A percentile compares a stretch with the other conserved stretches of the same genome.
phyloP scores from a whole-genome alignment of 768 basidiomycete genomes.

The Suillus plorans region DNA sequence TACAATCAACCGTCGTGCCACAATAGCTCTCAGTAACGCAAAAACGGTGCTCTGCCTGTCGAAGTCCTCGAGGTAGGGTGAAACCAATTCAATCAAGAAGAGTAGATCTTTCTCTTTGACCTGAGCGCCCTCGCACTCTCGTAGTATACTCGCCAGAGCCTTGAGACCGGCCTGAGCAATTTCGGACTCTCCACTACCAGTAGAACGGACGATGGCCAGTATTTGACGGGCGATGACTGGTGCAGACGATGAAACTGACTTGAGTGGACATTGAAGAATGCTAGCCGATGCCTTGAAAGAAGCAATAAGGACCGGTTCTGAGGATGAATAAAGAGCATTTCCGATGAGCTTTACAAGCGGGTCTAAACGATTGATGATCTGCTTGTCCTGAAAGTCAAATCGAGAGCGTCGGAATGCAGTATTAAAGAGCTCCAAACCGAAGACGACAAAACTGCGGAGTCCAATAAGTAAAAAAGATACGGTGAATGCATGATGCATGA shows the following conservation, averaged over 20 bases:
- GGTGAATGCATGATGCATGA: neutral
- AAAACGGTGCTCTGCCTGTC: slow-evolving; percentile 85
- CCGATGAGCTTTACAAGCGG: slow-evolving; percentile 86
- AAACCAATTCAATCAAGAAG: slow-evolving; percentile 80
- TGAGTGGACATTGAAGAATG: slow-evolving; percentile 82
- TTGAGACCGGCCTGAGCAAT: slow-evolving; percentile 86
- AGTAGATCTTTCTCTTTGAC: slow-evolving; percentile 89
- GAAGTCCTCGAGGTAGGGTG: slow-evolving; percentile 90
- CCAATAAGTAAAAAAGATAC: slow-evolving; percentile 5
- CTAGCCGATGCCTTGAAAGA: slow-evolving; percentile 80
- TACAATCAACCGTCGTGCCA: slow-evolving; percentile 87
- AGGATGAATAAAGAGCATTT: slow-evolving; percentile 86
- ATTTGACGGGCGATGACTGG: slow-evolving; percentile 84
- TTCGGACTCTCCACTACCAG: slow-evolving; percentile 88
- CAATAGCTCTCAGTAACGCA: slow-evolving; percentile 84
- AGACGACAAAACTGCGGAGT: slow-evolving; percentile 70
- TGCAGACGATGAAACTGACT: slow-evolving; percentile 68
- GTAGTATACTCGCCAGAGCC: slow-evolving; percentile 81
- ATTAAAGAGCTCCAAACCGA: slow-evolving; percentile 89
- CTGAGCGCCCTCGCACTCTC: slow-evolving; percentile 80
- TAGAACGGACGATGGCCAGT: slow-evolving; percentile 75
- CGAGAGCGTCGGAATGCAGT: slow-evolving; percentile 83
- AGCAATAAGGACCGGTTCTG: slow-evolving; percentile 68
- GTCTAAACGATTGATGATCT: slow-evolving; percentile 80
- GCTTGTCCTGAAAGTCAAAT: slow-evolving; percentile 77